Percentiles rank a stretch among this genome's conserved stretches.
Conservation (phyloP, 305 asterid species). For the Rubia balearica region DNA sequence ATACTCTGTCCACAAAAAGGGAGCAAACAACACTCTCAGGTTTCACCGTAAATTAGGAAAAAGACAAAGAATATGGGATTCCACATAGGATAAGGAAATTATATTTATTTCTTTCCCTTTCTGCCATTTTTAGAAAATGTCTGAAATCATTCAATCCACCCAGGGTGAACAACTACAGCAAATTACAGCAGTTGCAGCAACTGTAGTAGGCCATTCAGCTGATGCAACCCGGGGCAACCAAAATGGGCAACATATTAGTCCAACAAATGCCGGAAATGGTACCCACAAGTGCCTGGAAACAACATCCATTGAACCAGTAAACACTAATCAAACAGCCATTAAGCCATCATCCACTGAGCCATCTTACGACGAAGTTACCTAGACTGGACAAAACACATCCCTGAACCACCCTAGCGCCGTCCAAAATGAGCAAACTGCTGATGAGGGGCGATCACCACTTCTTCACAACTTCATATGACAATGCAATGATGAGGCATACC, state of each 20-base stretch:
- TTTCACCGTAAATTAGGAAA: neutral
- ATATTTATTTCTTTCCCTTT: too few relatives aligned
- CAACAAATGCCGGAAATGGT: neutral
- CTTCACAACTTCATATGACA: conserved; percentile 45
- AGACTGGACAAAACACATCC: neutral
- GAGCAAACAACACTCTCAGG: conserved; percentile 7
- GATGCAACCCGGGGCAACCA: neutral
- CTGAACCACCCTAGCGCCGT: neutral
- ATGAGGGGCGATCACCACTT: conserved; percentile 32
- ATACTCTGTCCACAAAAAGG: neutral
- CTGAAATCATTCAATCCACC: conserved; percentile 12
- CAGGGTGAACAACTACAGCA: conserved; percentile 12
- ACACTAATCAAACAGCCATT: neutral
- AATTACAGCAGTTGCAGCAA: neutral
- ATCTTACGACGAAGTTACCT: neutral
- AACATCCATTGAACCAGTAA: neutral
- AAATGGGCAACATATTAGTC: neutral
- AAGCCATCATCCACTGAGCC: neutral
- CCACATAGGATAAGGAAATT: neutral
- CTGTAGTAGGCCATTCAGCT: conserved; percentile 6
- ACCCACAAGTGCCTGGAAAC: neutral
- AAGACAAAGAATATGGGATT: neutral
- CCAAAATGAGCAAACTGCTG: conserved; percentile 19
- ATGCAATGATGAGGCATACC: conserved; percentile 55
- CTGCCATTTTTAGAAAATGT: conserved; percentile 6